Evolutionary conservation across 2,329 filamentous ascomycete genomes (phyloP).

Genomic region (Karstenula rhodostoma): DNA sequence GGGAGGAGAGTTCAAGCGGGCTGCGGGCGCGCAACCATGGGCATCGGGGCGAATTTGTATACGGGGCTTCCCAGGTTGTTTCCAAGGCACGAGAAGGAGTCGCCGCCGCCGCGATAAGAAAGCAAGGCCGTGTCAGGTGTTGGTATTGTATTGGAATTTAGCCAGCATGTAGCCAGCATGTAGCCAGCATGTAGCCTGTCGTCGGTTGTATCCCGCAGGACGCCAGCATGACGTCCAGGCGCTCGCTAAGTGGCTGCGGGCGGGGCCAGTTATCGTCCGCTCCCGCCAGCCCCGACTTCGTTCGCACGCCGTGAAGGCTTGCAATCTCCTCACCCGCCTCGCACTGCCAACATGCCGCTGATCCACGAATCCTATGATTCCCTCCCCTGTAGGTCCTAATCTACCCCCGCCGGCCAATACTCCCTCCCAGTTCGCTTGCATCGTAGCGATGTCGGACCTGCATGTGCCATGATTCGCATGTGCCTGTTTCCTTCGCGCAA

Average conservation of each 20-base stretch:
- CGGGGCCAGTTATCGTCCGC: constrained; percentile 16
- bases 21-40: constrained; percentile 24
- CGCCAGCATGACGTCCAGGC: too few species aligned
- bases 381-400: constrained; percentile 72
- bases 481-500: constrained; percentile 56
- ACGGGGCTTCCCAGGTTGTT: neutral
- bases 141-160: too few species aligned
- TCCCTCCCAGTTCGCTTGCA: constrained; percentile 6
- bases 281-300: constrained; percentile 14
- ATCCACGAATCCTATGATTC: constrained; percentile 78
- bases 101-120: constrained; percentile 8
- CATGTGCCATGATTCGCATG: constrained; percentile 54
- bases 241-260: constrained; percentile 9
- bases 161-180: too few species aligned
- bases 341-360: constrained; percentile 64
- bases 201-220: too few species aligned
- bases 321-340: constrained; percentile 26
- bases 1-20: constrained; percentile 10
- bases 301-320: constrained; percentile 17
- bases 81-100: constrained; percentile 1
- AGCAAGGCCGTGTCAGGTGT: constrained; percentile 1
- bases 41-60: constrained; percentile 10
- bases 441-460: constrained; percentile 68
- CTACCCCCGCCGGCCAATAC: constrained; percentile 13
- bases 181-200: neutral